phyloP scores from a whole-genome alignment of 768 basidiomycete species.

The Termitomyces sp. region DNA sequence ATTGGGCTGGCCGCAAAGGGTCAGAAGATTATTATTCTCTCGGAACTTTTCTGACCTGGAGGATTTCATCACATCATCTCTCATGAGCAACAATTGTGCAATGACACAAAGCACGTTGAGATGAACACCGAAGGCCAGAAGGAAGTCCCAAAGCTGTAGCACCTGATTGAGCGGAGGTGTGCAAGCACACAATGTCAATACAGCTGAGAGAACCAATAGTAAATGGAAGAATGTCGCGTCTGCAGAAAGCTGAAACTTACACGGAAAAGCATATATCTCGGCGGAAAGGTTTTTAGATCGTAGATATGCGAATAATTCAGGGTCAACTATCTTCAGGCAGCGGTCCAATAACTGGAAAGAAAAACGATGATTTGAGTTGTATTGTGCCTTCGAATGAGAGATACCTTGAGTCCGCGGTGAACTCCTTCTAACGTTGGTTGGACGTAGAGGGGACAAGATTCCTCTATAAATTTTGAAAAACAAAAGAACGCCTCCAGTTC shows the following conservation, averaged over 20 bases:
- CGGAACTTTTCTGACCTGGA: constrained; percentile 53
- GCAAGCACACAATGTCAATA: constrained; percentile 92
- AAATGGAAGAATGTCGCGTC: not conserved
- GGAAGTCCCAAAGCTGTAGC: constrained; percentile 93
- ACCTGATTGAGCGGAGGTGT: constrained; percentile 96
- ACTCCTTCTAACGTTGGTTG: constrained; percentile 95
- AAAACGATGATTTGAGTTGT: not conserved
- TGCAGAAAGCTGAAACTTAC: constrained; percentile 37
- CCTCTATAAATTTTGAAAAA: constrained; percentile 94
- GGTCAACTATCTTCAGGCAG: constrained; percentile 88
- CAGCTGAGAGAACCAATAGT: constrained; percentile 42
- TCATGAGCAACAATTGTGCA: constrained; percentile 86
- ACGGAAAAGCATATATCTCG: constrained; percentile 97
- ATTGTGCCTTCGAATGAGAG: not conserved
- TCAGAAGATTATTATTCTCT: not conserved
- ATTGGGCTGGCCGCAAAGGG: constrained; percentile 61
- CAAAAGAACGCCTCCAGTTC: constrained; percentile 98
- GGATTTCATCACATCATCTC: constrained; percentile 84
- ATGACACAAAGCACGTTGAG: constrained; percentile 96
- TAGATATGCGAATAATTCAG: constrained; percentile 74
- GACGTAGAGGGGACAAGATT: constrained; percentile 92
- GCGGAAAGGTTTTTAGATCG: constrained; percentile 90
- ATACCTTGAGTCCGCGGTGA: constrained; percentile 87
- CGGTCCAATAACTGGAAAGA: constrained; percentile 75
- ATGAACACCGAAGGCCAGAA: constrained; percentile 94